A percentile compares a stretch with the other conserved stretches of the same genome.
These are phyloP conservation scores for Astraeus odoratus DNA, from an alignment of 768 basidiomycete genomes.

Conservation along the genomic window DNA sequence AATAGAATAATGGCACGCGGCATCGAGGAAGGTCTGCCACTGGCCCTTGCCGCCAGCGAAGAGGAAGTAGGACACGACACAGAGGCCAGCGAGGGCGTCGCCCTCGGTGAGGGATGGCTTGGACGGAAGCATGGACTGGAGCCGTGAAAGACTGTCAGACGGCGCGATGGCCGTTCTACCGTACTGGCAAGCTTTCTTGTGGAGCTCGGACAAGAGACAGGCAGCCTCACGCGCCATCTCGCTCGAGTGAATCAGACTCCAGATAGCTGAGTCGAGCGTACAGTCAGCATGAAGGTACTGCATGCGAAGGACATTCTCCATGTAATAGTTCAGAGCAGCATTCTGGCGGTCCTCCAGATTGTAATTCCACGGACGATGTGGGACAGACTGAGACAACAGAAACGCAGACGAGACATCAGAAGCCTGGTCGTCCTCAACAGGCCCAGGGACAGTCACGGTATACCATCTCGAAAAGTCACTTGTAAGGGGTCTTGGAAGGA, in stretches of 20 bases:
- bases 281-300: constrained; percentile 66
- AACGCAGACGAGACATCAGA: constrained; percentile 18
- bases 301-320: constrained; percentile 52
- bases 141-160: constrained; percentile 20
- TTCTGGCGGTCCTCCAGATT: constrained; percentile 14
- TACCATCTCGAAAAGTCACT: constrained; percentile 23
- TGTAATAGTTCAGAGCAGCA: constrained; percentile 37
- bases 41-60: constrained; percentile 69
- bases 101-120: constrained; percentile 38
- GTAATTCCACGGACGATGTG: constrained; percentile 9
- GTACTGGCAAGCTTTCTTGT: constrained; percentile 29
- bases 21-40: constrained; percentile 61
- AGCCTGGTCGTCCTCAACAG: constrained; percentile 11
- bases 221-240: constrained; percentile 50
- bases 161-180: constrained; percentile 14
- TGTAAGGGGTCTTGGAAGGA: constrained; percentile 22
- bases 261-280: constrained; percentile 40
- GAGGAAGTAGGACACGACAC: constrained; percentile 68
- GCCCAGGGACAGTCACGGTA: constrained; percentile 1
- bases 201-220: constrained; percentile 56
- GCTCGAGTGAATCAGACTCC: constrained; percentile 40
- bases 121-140: constrained; percentile 12
- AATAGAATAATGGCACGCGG: constrained; percentile 53
- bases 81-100: constrained; percentile 74
- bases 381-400: constrained; percentile 6